Percentiles rank a stretch among this genome's conserved stretches.
Evolutionary conservation across 176 grass and related monocot species (phyloP).

Genomic region (Bothriochloa decipiens): DNA sequence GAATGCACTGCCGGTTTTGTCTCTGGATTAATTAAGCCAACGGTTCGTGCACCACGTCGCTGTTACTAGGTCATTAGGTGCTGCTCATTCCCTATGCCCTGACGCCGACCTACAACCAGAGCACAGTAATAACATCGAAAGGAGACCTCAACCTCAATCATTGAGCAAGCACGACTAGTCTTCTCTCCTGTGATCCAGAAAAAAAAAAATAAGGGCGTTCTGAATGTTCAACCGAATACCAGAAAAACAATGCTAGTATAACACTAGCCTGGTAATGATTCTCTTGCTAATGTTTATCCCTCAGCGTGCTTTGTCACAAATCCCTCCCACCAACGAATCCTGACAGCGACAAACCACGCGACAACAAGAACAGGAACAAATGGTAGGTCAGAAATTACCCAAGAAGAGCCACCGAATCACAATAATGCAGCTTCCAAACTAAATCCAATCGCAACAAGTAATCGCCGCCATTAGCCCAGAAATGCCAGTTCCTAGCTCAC

Average conservation of each 20-base stretch:
- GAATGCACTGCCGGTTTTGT: neutral
- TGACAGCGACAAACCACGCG: slow-evolving; percentile 18
- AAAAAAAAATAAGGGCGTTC: neutral
- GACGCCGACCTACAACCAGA: slow-evolving; percentile 20
- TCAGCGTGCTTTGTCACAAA: neutral
- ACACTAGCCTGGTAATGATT: neutral
- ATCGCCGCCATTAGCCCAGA: neutral
- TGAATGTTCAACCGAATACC: neutral
- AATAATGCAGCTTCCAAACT: neutral
- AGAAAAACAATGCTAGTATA: neutral
- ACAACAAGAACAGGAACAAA: slow-evolving; percentile 22
- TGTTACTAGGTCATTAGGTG: neutral
- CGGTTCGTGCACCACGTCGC: neutral
- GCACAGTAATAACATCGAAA: neutral
- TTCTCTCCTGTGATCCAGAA: neutral
- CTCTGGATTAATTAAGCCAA: slow-evolving; percentile 25
- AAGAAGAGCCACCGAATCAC: neutral
- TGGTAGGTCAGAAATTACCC: slow-evolving; percentile 16
- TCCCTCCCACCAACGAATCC: neutral
- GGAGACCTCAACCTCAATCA: neutral
- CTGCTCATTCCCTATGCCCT: neutral
- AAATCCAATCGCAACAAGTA: slow-evolving; percentile 45
- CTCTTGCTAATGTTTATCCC: neutral
- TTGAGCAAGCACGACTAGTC: neutral
- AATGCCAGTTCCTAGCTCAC: slow-evolving; percentile 10